Percentiles rank a stretch among this genome's conserved stretches.
Conservation (phyloP, 2,329 filamentous ascomycete species). For the Plenodomus biglobosus region DNA sequence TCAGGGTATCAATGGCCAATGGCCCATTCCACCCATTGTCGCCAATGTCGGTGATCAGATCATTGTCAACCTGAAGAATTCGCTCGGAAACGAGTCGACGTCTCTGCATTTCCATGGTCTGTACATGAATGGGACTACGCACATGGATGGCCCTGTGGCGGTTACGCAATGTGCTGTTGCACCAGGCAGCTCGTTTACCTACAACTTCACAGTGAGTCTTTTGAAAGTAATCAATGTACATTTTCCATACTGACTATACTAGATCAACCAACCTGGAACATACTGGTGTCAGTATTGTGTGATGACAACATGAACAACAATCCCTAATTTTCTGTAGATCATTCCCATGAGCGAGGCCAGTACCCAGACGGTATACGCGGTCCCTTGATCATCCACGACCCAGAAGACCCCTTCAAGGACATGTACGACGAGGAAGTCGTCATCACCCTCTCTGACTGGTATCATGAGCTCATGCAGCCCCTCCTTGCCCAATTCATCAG, state of each 20-base stretch:
- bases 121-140: slow-evolving; percentile 73
- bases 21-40: slow-evolving; percentile 72
- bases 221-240: background rate
- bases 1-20: slow-evolving; percentile 74
- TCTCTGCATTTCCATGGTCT: slow-evolving; percentile 77
- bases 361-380: slow-evolving; percentile 70
- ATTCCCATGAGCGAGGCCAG: slow-evolving; percentile 63
- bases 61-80: slow-evolving; percentile 68
- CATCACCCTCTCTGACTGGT: slow-evolving; percentile 72
- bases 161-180: slow-evolving; percentile 62
- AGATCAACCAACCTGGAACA: slow-evolving; percentile 56
- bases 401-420: slow-evolving; percentile 54
- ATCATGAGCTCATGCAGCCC: slow-evolving; percentile 61
- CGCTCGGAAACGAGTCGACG: slow-evolving; percentile 64
- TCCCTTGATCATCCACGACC: slow-evolving; percentile 66
- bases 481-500: slow-evolving; percentile 50
- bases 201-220: slow-evolving; percentile 48
- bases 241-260: slow-evolving; percentile 45
- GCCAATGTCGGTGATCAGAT: slow-evolving; percentile 73
- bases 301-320: background rate
- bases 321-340: slow-evolving; percentile 44
- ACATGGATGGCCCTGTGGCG: slow-evolving; percentile 71
- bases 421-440: slow-evolving; percentile 63
- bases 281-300: slow-evolving; percentile 53
- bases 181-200: slow-evolving; percentile 64